phyloP scores from a whole-genome alignment of 441 rosid species.

The Hura crepitans region DNA sequence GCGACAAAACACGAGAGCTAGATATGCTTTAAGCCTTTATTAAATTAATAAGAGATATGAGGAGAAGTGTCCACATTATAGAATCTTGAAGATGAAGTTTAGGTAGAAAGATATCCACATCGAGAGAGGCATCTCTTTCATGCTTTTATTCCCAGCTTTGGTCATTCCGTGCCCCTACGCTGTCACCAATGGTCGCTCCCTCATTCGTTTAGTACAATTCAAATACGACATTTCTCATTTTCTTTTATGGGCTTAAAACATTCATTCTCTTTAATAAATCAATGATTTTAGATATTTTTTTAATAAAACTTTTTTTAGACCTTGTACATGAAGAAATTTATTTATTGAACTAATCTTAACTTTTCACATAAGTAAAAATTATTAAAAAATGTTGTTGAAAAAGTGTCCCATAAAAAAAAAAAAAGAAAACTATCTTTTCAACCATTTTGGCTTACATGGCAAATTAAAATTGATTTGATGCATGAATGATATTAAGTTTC shows the following conservation, averaged over 20 bases:
- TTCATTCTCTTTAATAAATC: background rate
- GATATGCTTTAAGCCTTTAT: background rate
- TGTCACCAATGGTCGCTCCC: conserved; percentile 33
- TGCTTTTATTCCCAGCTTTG: conserved; percentile 41
- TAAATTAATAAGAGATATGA: background rate
- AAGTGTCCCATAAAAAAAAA: too few relatives aligned
- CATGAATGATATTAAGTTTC: too few relatives aligned
- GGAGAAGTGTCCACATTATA: conserved; percentile 4
- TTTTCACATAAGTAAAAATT: too few relatives aligned
- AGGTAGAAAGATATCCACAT: conserved; percentile 41
- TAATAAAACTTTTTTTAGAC: too few relatives aligned
- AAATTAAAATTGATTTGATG: too few relatives aligned
- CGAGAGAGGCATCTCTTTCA: conserved; percentile 27
- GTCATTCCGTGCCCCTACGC: conserved; percentile 44
- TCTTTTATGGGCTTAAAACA: background rate
- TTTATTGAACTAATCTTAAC: too few relatives aligned
- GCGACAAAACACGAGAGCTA: too few relatives aligned
- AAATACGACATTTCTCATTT: background rate
- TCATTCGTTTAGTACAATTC: conserved; percentile 16
- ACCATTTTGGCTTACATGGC: too few relatives aligned
- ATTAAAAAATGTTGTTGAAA: too few relatives aligned
- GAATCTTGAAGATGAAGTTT: conserved; percentile 37
- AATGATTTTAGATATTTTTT: too few relatives aligned
- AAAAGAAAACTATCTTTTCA: too few relatives aligned
- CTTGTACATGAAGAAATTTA: too few relatives aligned